Conservation (phyloP, 2,329 filamentous ascomycete genomes). For the Xylariaceae sp. region DNA sequence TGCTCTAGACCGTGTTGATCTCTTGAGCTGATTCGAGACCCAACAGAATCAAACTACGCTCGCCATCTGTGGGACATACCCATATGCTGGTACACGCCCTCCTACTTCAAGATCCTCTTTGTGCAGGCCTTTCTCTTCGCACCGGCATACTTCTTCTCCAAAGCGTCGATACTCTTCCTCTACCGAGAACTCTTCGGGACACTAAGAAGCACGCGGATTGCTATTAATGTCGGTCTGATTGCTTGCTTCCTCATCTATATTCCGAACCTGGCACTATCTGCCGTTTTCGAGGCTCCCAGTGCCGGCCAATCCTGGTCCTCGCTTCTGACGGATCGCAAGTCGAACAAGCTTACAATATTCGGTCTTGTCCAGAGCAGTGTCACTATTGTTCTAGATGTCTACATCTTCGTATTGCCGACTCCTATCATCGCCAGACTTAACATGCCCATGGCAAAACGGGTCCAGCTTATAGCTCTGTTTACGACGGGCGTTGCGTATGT, state of each 20-base stretch:
- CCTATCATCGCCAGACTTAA: slow-evolving; percentile 11
- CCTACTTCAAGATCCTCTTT: slow-evolving; percentile 10
- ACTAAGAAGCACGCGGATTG: slow-evolving; percentile 3
- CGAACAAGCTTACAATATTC: background rate
- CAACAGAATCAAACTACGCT: background rate
- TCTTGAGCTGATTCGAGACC: background rate
- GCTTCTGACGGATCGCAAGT: background rate
- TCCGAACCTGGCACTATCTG: slow-evolving; percentile 4
- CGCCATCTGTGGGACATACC: slow-evolving; percentile 19
- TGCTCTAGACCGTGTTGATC: background rate
- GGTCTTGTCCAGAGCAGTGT: slow-evolving; percentile 5
- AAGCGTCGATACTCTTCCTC: slow-evolving; percentile 19
- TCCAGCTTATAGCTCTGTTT: slow-evolving; percentile 7
- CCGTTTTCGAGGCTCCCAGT: slow-evolving; percentile 7
- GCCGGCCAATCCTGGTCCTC: slow-evolving; percentile 6
- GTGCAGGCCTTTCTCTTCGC: slow-evolving; percentile 9
- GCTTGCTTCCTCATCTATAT: slow-evolving; percentile 12
- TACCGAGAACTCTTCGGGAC: slow-evolving; percentile 18
- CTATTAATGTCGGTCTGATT: slow-evolving; percentile 15
- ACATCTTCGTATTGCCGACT: slow-evolving; percentile 17
- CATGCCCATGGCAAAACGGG: slow-evolving; percentile 3
- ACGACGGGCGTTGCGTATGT: background rate
- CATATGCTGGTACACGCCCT: slow-evolving; percentile 9
- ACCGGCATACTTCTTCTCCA: slow-evolving; percentile 18
- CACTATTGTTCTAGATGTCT: slow-evolving; percentile 11